Conservation (phyloP, 805 yeast genomes). For the Tanozyma kutaoensis region DNA sequence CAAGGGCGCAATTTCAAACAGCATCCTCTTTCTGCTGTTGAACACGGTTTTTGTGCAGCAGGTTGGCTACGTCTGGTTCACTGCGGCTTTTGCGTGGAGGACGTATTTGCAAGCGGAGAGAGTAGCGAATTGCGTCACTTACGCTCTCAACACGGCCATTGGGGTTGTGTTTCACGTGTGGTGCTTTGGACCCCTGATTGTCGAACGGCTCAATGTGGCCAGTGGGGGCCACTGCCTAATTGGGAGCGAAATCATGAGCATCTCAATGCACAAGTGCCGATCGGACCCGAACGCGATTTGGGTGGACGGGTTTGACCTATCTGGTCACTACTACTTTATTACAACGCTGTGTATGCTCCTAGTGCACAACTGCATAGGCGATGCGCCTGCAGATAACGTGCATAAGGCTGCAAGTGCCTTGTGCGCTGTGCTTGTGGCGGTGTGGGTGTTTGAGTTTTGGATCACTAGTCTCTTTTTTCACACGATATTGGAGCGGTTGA, state of each 20-base stretch:
- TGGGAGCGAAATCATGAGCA: no score
- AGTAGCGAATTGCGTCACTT: slow-evolving; percentile 1
- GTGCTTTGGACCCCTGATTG: slow-evolving; percentile 21
- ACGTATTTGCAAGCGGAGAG: slow-evolving; percentile 3
- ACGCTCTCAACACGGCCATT: slow-evolving; percentile 3
- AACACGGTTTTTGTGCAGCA: slow-evolving; percentile 12
- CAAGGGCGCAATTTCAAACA: slow-evolving; percentile 4
- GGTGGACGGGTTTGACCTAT: slow-evolving; percentile 6
- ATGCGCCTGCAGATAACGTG: background rate
- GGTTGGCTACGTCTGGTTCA: slow-evolving; percentile 18
- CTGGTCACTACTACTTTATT: slow-evolving; percentile 6
- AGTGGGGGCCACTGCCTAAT: slow-evolving; percentile 8
- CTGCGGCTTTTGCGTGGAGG: slow-evolving; percentile 6
- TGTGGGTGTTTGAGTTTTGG: slow-evolving; percentile 5
- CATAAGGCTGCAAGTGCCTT: background rate
- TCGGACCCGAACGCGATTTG: slow-evolving; percentile 3
- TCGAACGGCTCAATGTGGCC: slow-evolving; percentile 11
- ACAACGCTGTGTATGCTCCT: slow-evolving; percentile 4
- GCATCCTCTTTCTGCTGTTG: slow-evolving; percentile 4
- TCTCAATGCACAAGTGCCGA: no score
- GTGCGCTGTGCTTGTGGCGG: slow-evolving; percentile 1
- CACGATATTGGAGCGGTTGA: slow-evolving; percentile 4
- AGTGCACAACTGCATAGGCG: background rate
- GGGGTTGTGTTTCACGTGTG: slow-evolving; percentile 9
- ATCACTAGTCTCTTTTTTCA: slow-evolving; percentile 6